phyloP scores from a whole-genome alignment of 495 filamentous ascomycete genomes.

The Poronia punctata region DNA sequence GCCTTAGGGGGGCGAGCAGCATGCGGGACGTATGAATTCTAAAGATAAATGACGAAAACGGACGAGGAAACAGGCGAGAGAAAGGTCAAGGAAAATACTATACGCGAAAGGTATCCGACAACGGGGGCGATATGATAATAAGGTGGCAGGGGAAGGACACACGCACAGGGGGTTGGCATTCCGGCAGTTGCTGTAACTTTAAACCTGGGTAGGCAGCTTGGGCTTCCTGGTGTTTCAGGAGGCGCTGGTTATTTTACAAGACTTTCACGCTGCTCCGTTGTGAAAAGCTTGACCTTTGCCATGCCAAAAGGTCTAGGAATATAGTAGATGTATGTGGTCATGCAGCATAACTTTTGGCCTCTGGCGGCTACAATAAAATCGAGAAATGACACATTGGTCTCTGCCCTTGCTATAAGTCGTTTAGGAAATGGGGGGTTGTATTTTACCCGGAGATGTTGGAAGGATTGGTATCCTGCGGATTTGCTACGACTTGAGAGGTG shows the following conservation, averaged over 20 bases:
- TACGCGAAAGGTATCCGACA: slow-evolving; percentile 3
- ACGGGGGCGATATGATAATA: slow-evolving; percentile 3
- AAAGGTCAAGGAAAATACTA: not conserved
- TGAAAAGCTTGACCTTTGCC: not conserved
- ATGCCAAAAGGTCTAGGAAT: too few species aligned
- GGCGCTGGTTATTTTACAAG: not conserved
- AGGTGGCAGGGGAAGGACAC: slow-evolving; percentile 6
- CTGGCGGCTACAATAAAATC: too few species aligned
- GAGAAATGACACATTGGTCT: too few species aligned
- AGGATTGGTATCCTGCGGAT: too few species aligned
- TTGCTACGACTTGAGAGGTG: too few species aligned
- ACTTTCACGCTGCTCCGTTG: not conserved
- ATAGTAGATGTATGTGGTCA: too few species aligned
- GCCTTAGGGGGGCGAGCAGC: not conserved
- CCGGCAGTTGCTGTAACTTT: slow-evolving; percentile 1
- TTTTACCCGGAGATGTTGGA: too few species aligned
- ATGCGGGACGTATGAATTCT: slow-evolving; percentile 2
- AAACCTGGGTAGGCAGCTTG: not conserved
- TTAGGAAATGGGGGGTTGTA: too few species aligned
- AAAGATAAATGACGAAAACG: slow-evolving; percentile 3
- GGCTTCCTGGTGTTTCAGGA: not conserved
- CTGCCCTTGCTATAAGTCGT: too few species aligned
- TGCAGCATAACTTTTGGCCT: too few species aligned
- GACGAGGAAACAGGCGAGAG: too few species aligned
- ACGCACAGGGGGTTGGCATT: not conserved